Evolutionary conservation across 805 yeast genomes (phyloP), one percentile per base, ranked within the genome.

Genomic region (Ogataea chonburiensis): DNA sequence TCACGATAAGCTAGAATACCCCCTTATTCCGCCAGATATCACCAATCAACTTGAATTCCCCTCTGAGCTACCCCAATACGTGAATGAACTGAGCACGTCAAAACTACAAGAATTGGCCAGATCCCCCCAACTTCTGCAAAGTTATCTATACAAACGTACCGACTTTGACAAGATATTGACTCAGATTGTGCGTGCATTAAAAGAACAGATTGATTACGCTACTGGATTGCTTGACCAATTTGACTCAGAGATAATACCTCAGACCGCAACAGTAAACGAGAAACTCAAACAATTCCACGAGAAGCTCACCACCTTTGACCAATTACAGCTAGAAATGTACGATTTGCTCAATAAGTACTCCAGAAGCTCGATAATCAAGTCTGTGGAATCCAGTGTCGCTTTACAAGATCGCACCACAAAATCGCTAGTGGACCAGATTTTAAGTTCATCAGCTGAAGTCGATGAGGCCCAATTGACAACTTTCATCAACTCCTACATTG

Each of bases 401-500:
- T 49, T 45, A 1, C 50, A 45, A 25, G 58, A 54, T n/a, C 16
- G 40, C 1, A 31, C 20, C 10, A 42, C 53, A 22, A 24, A 32
- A 5, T 16, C 33, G 7, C 22, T 55, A 14, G 46, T 46, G 6
- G 32, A 40, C 11, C 42, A 50, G 5, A 34, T 44, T 12, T 41
- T 55, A n/a, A 30, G 37, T n/a, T 24, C 37, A 5, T 27, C 40
- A 28, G 37, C 36, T 40, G 49, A 28, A 20, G 28, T 31, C 50
- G 40, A 38, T 15, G 54, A 60, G 17, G 55, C 50, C 11, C 66
- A 64, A 40, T 58, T 60, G 18, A 52, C 49, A 17, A 31, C 37
- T 9, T 72, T 77, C 47, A 56, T 78, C 10, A 46, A 52, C 11
- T 53, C 55, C n/a, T 78, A 73, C 50, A 54, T 63, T 31, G 43